Evolutionary conservation across 2,329 filamentous ascomycete genomes (phyloP), one percentile per base, ranked within the genome.

Genomic region (Aotearoamyces nothofagi): DNA sequence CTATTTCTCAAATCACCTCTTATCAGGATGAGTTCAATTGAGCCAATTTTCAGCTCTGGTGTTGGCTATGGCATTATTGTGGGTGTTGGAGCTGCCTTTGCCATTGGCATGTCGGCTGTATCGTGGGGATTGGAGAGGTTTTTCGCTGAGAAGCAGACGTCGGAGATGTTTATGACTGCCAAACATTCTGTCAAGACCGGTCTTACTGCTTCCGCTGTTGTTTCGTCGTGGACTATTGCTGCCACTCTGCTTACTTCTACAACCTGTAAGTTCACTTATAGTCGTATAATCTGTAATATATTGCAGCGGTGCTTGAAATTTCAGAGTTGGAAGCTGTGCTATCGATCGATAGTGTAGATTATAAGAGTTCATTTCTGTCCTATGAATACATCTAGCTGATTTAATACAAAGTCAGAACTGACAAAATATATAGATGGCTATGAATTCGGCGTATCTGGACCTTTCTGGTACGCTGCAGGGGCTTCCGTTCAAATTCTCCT

Each of bases 201-300:
- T 1, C 37, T 67, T 14, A 66, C 61, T 6, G 57, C 62, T 3
- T 66, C 63, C 0, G 63, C 63, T 5, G 62, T 67, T 1, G 57
- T 66, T 11, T 66, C 62, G 17, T 64, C 60, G 0, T 68, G 63
- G 63, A 92, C 82, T 0, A 90, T 81, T 80, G 81, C 81, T 1
- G 81, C 79, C 11, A 86, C 80, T 0, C 59, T 84, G 2, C 61
- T 86, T 3, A 55, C 53, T 36, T 47, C 49, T 56, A 8, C 57
- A 48, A 33, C 30, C 5, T 35, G 36, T 36, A 16, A 27, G 36
- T 34, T 78, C 84, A 44, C 78, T 69, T 1, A 72, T 69, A 62
- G 4, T 33, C 30, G 22, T 62, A 61, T 28, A 56, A 63, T 40
- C 61, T 64, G n/a, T n/a, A n/a, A n/a, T n/a, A n/a, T n/a, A n/a